A percentile compares a stretch with the other conserved stretches of the same genome.
These are phyloP conservation scores for Coniella lustricola DNA, from an alignment of 2,329 filamentous ascomycete species.

Conservation along the genomic window DNA sequence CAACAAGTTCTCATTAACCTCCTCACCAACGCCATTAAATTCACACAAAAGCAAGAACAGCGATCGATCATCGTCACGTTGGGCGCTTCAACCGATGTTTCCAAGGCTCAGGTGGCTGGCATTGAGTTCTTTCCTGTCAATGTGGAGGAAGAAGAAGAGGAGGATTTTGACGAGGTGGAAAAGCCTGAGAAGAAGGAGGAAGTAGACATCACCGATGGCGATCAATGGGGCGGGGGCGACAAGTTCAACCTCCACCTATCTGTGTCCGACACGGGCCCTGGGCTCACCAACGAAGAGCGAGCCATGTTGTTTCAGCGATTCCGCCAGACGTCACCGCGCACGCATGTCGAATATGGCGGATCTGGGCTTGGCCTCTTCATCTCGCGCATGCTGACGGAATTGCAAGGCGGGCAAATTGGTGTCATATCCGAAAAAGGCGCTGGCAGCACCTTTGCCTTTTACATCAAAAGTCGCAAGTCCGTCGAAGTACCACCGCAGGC, in stretches of 20 bases:
- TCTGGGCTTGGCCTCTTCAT: conserved; percentile 75
- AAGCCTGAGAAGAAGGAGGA: no score
- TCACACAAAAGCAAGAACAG: conserved; percentile 53
- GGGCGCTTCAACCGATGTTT: conserved; percentile 51
- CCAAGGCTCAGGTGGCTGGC: conserved; percentile 32
- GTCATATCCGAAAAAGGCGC: conserved; percentile 59
- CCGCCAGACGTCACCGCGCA: conserved; percentile 67
- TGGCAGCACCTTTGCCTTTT: conserved; percentile 72
- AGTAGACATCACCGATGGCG: conserved; percentile 39
- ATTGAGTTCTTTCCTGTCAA: conserved; percentile 41
- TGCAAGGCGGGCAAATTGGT: conserved; percentile 73
- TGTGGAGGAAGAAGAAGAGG: conserved; percentile 29
- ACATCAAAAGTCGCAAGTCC: conserved; percentile 58
- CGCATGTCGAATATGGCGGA: conserved; percentile 72
- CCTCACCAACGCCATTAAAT: conserved; percentile 61
- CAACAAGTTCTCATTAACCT: conserved; percentile 72
- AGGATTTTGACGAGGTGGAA: no score
- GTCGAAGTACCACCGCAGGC: not conserved
- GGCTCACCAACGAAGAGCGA: conserved; percentile 64
- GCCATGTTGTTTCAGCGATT: conserved; percentile 72
- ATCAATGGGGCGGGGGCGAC: conserved; percentile 66
- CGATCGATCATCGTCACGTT: conserved; percentile 58
- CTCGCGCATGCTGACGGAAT: conserved; percentile 65
- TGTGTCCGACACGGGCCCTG: conserved; percentile 65
- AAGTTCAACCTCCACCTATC: conserved; percentile 66